Percentiles rank a stretch among this genome's conserved stretches.
Conservation (phyloP, 805 yeast species). For the Wickerhamomyces alni region DNA sequence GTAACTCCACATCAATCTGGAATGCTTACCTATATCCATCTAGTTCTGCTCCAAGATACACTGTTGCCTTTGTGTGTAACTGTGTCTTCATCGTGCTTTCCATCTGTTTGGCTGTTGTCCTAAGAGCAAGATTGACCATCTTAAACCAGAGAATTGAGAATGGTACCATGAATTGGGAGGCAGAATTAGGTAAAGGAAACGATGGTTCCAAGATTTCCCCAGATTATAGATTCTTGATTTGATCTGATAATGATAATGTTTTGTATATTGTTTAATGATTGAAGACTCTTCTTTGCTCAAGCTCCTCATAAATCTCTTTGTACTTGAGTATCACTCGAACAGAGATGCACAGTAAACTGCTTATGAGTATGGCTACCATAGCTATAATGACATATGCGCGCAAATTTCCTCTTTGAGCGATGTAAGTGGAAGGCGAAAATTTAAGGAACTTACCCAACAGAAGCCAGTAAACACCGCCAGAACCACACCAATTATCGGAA, state of each 20-base stretch:
- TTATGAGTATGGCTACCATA: too few relatives aligned
- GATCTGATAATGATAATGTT: neutral
- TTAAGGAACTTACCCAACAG: neutral
- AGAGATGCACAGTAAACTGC: too few relatives aligned
- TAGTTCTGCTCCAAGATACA: slow-evolving; percentile 38
- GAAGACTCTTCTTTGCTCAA: too few relatives aligned
- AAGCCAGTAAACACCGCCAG: neutral
- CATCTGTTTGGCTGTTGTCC: slow-evolving; percentile 31
- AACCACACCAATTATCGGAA: too few relatives aligned
- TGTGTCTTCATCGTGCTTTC: slow-evolving; percentile 40
- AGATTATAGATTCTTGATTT: slow-evolving; percentile 34
- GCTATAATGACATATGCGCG: neutral
- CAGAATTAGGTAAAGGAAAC: slow-evolving; percentile 37
- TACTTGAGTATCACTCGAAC: too few relatives aligned
- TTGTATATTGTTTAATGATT: too few relatives aligned
- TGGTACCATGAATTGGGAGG: slow-evolving; percentile 45
- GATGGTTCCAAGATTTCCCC: slow-evolving; percentile 36
- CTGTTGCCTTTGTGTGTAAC: slow-evolving; percentile 42
- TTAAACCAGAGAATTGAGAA: slow-evolving; percentile 37
- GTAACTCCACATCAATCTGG: slow-evolving; percentile 53
- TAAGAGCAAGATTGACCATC: slow-evolving; percentile 31
- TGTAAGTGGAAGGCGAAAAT: neutral
- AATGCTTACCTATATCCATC: slow-evolving; percentile 46
- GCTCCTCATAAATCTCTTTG: too few relatives aligned
- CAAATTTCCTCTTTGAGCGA: neutral